A percentile compares a stretch with the other conserved stretches of the same genome.
These are phyloP conservation scores for Ophiostoma fasciatum DNA, from an alignment of 2,329 filamentous ascomycete species.

Conservation along the genomic window DNA sequence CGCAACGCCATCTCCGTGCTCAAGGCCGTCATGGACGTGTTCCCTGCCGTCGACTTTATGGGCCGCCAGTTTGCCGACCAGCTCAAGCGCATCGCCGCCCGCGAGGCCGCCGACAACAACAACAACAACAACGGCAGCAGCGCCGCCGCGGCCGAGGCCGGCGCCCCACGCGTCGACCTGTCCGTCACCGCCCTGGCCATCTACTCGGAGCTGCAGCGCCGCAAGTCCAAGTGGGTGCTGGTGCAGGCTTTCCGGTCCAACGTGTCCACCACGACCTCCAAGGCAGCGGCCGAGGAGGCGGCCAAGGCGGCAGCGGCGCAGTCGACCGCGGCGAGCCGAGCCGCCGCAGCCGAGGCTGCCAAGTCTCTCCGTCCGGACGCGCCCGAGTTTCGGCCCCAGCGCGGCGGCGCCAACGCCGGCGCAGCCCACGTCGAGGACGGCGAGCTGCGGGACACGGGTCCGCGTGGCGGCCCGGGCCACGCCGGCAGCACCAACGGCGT, in stretches of 20 bases:
- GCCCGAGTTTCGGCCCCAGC: slow-evolving; percentile 46
- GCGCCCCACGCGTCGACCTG: slow-evolving; percentile 56
- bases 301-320: slow-evolving; percentile 29
- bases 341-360: too few relatives aligned
- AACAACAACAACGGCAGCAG: slow-evolving; percentile 24
- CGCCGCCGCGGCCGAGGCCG: slow-evolving; percentile 26
- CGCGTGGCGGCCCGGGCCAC: neutral
- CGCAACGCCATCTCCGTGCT: slow-evolving; percentile 86
- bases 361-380: slow-evolving; percentile 46
- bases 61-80: slow-evolving; percentile 51
- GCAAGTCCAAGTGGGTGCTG: slow-evolving; percentile 55
- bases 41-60: slow-evolving; percentile 84
- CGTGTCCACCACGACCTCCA: too few relatives aligned
- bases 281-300: slow-evolving; percentile 7
- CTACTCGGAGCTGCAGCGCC: slow-evolving; percentile 52
- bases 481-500: slow-evolving; percentile 12
- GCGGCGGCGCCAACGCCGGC: too few relatives aligned
- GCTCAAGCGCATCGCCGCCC: slow-evolving; percentile 48
- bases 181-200: slow-evolving; percentile 59
- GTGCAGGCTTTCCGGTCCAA: slow-evolving; percentile 58
- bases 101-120: slow-evolving; percentile 38
- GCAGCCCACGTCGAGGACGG: slow-evolving; percentile 56
- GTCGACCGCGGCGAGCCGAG: too few relatives aligned
- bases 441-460: slow-evolving; percentile 49
- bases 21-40: slow-evolving; percentile 64